Evolutionary conservation across 2,329 filamentous ascomycete genomes (phyloP).

Genomic region (Cercospora zeina): DNA sequence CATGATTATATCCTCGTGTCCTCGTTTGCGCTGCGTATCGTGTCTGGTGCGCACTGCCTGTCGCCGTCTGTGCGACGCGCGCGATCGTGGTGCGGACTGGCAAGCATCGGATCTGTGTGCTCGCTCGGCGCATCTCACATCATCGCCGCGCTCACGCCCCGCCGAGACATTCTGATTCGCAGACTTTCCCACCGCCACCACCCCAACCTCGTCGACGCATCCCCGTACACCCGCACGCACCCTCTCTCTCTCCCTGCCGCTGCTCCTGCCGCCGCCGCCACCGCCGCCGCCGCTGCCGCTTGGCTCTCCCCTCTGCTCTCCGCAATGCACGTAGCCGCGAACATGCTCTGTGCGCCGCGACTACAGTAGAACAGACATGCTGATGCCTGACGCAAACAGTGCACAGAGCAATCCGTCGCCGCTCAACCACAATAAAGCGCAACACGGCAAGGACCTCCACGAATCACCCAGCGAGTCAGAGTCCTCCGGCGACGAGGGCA

Average conservation of each 20-base stretch:
- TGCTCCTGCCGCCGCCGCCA: slow-evolving; percentile 3
- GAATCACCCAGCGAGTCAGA: slow-evolving; percentile 65
- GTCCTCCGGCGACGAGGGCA: slow-evolving; percentile 72
- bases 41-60: background rate
- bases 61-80: background rate
- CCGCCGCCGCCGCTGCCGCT: background rate
- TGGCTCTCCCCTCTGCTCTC: slow-evolving; percentile 1
- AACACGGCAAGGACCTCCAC: slow-evolving; percentile 59
- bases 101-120: slow-evolving; percentile 11
- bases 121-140: slow-evolving; percentile 20
- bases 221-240: background rate
- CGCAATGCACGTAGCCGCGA: slow-evolving; percentile 21
- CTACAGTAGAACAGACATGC: slow-evolving; percentile 28
- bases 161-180: slow-evolving; percentile 18
- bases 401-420: slow-evolving; percentile 32
- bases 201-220: slow-evolving; percentile 11
- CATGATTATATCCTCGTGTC: background rate
- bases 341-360: slow-evolving; percentile 20
- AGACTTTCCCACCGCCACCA: slow-evolving; percentile 22
- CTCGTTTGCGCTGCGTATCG: background rate
- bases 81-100: background rate
- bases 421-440: slow-evolving; percentile 39
- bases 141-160: slow-evolving; percentile 19
- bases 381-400: slow-evolving; percentile 31
- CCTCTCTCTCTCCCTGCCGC: slow-evolving; percentile 6